Conservation (phyloP, 345 rosid genomes). For the Salix koriyanagi region DNA sequence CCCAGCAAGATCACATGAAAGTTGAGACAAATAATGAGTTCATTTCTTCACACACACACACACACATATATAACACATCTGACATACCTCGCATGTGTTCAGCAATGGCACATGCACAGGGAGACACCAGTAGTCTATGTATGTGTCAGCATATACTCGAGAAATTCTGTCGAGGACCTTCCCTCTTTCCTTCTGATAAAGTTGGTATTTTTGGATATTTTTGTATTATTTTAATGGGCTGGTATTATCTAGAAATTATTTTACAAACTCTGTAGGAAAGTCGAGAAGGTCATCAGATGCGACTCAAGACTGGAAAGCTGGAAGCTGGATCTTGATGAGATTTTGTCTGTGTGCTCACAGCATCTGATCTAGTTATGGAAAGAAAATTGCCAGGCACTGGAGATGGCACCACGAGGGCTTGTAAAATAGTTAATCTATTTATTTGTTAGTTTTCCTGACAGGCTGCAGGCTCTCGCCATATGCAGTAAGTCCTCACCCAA, state of each 20-base stretch:
- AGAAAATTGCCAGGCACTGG: conserved; percentile 1
- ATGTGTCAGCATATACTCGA: background rate
- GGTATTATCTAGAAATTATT: too few relatives aligned
- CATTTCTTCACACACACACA: background rate
- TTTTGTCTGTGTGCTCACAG: background rate
- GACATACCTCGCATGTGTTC: background rate
- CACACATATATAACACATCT: background rate
- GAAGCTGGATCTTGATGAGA: too few relatives aligned
- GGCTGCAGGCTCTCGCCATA: background rate
- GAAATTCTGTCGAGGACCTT: conserved; percentile 16
- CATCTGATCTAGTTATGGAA: background rate
- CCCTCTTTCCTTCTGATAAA: too few relatives aligned
- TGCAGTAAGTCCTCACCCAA: background rate
- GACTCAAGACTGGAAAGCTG: too few relatives aligned
- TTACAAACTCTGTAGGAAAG: too few relatives aligned
- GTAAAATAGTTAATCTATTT: background rate
- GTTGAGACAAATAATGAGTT: background rate
- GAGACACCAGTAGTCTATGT: background rate
- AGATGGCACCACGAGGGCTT: background rate
- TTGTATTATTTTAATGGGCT: too few relatives aligned
- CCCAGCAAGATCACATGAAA: background rate
- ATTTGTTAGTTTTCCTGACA: background rate
- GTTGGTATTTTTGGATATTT: too few relatives aligned
- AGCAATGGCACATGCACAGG: background rate
- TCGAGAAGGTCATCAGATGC: too few relatives aligned